phyloP scores from a whole-genome alignment of 345 rosid species.

The Lumnitzera racemosa region DNA sequence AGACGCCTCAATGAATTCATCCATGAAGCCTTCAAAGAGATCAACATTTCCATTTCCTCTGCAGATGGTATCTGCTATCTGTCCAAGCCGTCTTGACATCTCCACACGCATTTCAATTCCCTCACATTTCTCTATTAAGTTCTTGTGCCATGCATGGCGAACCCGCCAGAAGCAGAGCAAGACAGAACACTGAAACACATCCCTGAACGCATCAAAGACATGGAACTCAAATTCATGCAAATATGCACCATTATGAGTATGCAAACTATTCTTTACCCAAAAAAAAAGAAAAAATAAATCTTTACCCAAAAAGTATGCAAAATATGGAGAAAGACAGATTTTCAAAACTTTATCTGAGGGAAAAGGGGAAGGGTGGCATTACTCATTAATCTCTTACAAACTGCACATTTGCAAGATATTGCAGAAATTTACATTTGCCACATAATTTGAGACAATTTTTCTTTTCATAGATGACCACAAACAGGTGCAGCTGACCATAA shows the following conservation, averaged over 20 bases:
- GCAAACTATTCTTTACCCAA: not conserved
- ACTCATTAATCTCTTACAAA: no score
- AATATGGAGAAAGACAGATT: not conserved
- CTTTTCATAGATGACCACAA: no score
- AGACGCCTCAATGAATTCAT: conserved; percentile 48
- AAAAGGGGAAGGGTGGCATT: no score
- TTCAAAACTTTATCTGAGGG: no score
- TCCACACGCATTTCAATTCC: conserved; percentile 48
- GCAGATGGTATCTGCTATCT: conserved; percentile 55
- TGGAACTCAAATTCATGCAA: conserved; percentile 3
- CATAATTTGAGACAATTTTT: no score
- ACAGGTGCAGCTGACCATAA: no score
- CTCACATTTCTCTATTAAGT: conserved; percentile 68
- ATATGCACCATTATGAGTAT: conserved; percentile 5
- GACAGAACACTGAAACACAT: conserved; percentile 86
- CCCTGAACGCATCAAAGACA: conserved; percentile 43
- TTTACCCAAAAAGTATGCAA: no score
- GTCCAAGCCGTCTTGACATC: conserved; percentile 57
- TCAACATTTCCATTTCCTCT: conserved; percentile 41
- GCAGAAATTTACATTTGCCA: no score
- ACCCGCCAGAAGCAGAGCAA: conserved; percentile 80
- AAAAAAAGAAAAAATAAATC: no score
- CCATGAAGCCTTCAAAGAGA: conserved; percentile 48
- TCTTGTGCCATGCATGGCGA: conserved; percentile 87
- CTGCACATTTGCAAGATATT: no score